Conservation (phyloP, 768 basidiomycete genomes). For the Lentinula sp. region DNA sequence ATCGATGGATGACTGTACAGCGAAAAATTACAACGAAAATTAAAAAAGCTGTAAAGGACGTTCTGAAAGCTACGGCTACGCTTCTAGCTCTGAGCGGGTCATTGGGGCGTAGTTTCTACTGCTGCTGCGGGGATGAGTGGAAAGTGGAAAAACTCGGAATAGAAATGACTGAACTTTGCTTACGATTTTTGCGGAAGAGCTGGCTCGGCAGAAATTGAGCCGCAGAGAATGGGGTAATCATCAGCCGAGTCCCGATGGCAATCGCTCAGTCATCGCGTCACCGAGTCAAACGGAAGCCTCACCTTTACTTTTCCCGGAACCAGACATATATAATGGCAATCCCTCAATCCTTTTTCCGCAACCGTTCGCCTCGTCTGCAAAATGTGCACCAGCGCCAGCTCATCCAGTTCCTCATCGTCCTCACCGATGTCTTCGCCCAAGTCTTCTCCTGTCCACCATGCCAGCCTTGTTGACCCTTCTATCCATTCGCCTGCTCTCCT, state of each 20-base stretch:
- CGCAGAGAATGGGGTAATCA: background rate
- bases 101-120: background rate
- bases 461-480: slow-evolving; percentile 57
- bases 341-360: background rate
- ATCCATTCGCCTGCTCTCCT: slow-evolving; percentile 61
- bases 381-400: background rate
- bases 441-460: slow-evolving; percentile 30
- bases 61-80: background rate
- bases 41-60: background rate
- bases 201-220: background rate
- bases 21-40: background rate
- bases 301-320: background rate
- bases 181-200: background rate
- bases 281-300: background rate
- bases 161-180: background rate
- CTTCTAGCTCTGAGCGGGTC: background rate
- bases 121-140: background rate
- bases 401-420: background rate
- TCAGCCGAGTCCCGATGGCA: background rate
- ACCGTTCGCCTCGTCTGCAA: background rate
- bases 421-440: slow-evolving; percentile 1
- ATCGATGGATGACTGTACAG: background rate
- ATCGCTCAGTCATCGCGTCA: background rate
- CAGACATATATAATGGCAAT: background rate
- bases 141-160: background rate